Evolutionary conservation across 2,329 filamentous ascomycete species (phyloP), one percentile per base, ranked within the genome.

Genomic region (Aspergillus puulaauensis): DNA sequence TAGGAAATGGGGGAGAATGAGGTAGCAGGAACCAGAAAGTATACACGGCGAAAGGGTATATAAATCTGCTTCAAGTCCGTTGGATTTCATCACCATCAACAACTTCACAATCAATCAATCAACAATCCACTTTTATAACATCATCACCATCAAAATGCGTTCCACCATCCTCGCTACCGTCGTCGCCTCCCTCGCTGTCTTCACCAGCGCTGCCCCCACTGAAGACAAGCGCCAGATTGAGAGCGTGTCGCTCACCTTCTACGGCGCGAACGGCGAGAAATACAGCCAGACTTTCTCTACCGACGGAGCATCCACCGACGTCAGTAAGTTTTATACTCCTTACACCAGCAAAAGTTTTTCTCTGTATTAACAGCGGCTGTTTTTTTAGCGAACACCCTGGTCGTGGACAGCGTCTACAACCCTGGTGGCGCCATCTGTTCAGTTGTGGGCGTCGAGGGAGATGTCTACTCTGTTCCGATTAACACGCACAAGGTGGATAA

Each of bases 391-490:
- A 46, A 46, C 23, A 9, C 44, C 43, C 6, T 23, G 9, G 8
- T 17, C 1, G 55, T 57, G 14, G 41, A 33, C 6, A 35, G 31
- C n/a, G 37, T 53, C 44, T 58, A 54, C 37, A 58, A 58, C 50
- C 50, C 50, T 2, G 56, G 56, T 14, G 56, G 56, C 8, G 56
- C 56, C 14, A 44, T 11, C 37, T 58, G 56, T 3, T 17, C n/a
- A 14, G 41, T 58, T 24, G 7, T 14, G 27, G 56, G 56, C 11
- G n/a, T 15, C 4, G 8, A 54, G 6, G 56, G 56, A 12, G 56
- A 48, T 21, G 19, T 8, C 4, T 21, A 47, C 6, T 31, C 27
- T 31, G 56, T 49, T 3, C 56, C 35, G 12, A 58, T 54, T 49
- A 33, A 31, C 15, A 45, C 49, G 15, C 43, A 48, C n/a, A 15